phyloP scores from a whole-genome alignment of 805 yeast genomes.

The Grigorovia yakushimaensis region DNA sequence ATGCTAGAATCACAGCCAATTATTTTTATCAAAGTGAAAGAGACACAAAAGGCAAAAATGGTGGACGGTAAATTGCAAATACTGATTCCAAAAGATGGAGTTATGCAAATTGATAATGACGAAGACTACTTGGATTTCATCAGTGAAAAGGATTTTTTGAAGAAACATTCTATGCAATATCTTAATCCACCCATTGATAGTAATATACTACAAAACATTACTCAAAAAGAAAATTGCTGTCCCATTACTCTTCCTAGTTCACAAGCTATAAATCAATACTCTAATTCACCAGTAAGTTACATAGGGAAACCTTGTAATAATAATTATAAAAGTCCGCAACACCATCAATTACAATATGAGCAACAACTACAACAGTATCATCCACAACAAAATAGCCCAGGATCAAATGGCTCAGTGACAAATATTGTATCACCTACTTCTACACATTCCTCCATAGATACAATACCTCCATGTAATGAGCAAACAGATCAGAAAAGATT shows the following conservation, averaged over 20 bases:
- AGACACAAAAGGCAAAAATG: conserved; percentile 21
- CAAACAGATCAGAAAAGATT: conserved; percentile 8
- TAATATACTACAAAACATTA: no score
- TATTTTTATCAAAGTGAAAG: conserved; percentile 19
- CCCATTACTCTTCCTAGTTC: background rate
- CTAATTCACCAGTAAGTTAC: background rate
- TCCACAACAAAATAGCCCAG: background rate
- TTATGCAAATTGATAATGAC: background rate
- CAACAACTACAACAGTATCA: background rate
- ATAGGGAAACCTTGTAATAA: no score
- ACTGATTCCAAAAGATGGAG: conserved; percentile 12
- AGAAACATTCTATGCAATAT: conserved; percentile 2
- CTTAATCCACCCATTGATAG: background rate
- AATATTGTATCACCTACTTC: background rate
- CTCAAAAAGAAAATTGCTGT: background rate
- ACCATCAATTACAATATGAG: no score
- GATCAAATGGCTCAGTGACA: background rate
- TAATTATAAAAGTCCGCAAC: no score
- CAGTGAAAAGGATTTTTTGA: conserved; percentile 22
- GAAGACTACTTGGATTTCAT: conserved; percentile 9
- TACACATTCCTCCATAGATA: background rate
- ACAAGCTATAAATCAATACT: background rate
- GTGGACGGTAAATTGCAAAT: conserved; percentile 24
- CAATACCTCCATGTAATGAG: background rate
- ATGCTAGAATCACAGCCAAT: conserved; percentile 24